Percentiles rank a stretch among this genome's conserved stretches.
phyloP scores from a whole-genome alignment of 306 rosid species.

The Cucumis melo region DNA sequence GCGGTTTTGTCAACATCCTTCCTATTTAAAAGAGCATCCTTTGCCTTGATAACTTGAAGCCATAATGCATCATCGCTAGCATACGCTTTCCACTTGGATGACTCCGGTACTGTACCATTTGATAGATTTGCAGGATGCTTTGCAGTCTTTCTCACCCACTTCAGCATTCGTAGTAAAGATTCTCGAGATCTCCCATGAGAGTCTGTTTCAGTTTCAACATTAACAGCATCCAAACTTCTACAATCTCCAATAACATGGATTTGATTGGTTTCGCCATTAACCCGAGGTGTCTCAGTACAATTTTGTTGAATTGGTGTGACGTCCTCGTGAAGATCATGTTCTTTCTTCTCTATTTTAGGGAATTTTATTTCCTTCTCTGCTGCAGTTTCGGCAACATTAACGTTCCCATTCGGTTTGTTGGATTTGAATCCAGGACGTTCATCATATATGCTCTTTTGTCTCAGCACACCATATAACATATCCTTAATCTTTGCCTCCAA shows the following conservation, averaged over 20 bases:
- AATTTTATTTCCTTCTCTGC: constrained; percentile 14
- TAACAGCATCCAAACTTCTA: constrained; percentile 9
- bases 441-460: background rate
- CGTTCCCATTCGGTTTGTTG: constrained; percentile 12
- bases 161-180: constrained; percentile 43
- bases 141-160: constrained; percentile 49
- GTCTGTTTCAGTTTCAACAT: constrained; percentile 18
- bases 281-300: constrained; percentile 1
- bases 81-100: constrained; percentile 44
- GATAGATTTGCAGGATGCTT: constrained; percentile 37
- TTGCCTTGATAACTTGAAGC: constrained; percentile 45
- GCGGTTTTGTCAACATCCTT: constrained; percentile 20
- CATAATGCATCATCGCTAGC: constrained; percentile 29
- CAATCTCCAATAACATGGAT: background rate
- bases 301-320: constrained; percentile 2
- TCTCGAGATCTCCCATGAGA: constrained; percentile 51
- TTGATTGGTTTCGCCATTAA: background rate
- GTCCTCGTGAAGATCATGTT: background rate
- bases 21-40: constrained; percentile 28
- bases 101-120: constrained; percentile 29
- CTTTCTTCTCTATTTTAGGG: constrained; percentile 9
- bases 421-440: constrained; percentile 19
- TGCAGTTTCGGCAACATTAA: constrained; percentile 5
- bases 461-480: constrained; percentile 13
- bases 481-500: constrained; percentile 33